Percentiles rank a stretch among this genome's conserved stretches.
Conservation (phyloP, 2,329 filamentous ascomycete genomes). For the Pseudocercospora eumusae region DNA sequence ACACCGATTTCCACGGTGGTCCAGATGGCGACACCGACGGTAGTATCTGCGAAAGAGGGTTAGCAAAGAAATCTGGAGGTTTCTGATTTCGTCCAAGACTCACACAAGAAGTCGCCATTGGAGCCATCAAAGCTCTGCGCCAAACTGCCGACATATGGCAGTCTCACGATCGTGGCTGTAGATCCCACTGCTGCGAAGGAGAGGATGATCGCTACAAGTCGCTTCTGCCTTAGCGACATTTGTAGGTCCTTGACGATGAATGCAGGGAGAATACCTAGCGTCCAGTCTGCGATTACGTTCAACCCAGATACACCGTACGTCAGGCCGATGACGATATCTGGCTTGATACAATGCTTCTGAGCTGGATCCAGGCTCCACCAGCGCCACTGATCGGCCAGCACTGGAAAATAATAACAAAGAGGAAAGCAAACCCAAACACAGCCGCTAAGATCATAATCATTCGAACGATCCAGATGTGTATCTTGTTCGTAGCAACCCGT, state of each 20-base stretch:
- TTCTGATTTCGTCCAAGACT: constrained; percentile 3
- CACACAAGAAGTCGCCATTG: constrained; percentile 48
- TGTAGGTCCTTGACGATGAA: constrained; percentile 47
- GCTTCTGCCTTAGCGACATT: constrained; percentile 44
- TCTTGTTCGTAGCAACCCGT: constrained; percentile 50
- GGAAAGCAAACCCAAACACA: constrained; percentile 51
- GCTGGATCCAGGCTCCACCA: constrained; percentile 53
- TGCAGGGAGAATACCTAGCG: constrained; percentile 45
- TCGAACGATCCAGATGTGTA: constrained; percentile 52
- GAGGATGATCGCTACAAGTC: constrained; percentile 43
- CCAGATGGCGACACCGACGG: constrained; percentile 44
- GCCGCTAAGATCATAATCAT: constrained; percentile 50
- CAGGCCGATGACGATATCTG: constrained; percentile 51
- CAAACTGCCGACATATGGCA: constrained; percentile 46
- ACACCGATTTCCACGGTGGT: constrained; percentile 40
- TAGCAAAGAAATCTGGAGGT: not conserved
- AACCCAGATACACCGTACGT: constrained; percentile 39
- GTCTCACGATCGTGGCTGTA: constrained; percentile 52
- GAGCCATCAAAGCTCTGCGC: constrained; percentile 37
- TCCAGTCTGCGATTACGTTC: constrained; percentile 47
- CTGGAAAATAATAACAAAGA: constrained; percentile 56
- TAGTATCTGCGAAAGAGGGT: constrained; percentile 38
- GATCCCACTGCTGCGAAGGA: constrained; percentile 53
- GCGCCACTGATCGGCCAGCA: constrained; percentile 53
- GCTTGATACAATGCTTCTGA: constrained; percentile 46